Evolutionary conservation across 257 asterid species (phyloP), one percentile per base, ranked within the genome.

Genomic region (Orobanche coerulescens): DNA sequence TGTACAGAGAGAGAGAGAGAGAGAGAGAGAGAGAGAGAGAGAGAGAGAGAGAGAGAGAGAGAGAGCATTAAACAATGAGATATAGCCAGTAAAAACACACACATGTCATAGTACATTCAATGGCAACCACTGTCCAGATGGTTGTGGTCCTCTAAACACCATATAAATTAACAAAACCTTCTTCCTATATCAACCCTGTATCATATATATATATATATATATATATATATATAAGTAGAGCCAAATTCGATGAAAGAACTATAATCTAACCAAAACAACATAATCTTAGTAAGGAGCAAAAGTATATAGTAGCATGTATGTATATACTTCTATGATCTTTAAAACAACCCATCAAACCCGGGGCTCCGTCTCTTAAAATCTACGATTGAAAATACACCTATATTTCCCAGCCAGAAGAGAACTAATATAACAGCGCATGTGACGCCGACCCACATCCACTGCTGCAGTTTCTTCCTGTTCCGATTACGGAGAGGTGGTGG

Each of bases 401-500:
- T 65, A 67, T 93, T 89, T 58, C 97, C 97, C 58, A 89, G 67
- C 75, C 84, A 81, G 79, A 89, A 86, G 7, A 90, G 72, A 66
- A 61, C 44, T 15, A 93, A 10, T 40, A 89, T 84, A 5, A 75
- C 15, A 2, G 74, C 0, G 77, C 85, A 65, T 33, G 89, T 63
- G 47, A 81, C 0, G 5, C 58, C 74, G 18, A 83, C 76, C 95
- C 94, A 87, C 72, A 85, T 58, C 94, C 95, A 89, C 72, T 89
- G 97, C 90, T 83, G 95, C 76, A 78, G 46, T 52, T 67, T 86
- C 62, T 67, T 93, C 84, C 75, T 84, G 69, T 77, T 76, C 64
- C 87, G 76, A 81, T 77, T 86, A 31, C 99, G 92, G 15, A 90
- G 94, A 5, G 95, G 80, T 5, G 97, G 95, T 18, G 99, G 97